Conservation (phyloP, 2,329 filamentous ascomycete genomes). For the Fusarium veterinarium region DNA sequence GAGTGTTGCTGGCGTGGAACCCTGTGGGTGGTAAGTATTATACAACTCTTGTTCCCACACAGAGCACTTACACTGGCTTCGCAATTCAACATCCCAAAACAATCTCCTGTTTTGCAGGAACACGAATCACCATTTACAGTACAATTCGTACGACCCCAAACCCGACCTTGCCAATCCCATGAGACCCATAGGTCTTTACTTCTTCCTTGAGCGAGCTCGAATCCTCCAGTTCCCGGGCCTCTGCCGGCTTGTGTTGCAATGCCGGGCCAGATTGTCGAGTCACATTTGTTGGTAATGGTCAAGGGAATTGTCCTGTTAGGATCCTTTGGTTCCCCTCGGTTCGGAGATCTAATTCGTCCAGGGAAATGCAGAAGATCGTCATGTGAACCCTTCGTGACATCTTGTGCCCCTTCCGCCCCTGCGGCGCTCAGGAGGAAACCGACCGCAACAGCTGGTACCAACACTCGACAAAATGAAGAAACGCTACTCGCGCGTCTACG, state of each 20-base stretch:
- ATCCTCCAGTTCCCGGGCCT: conserved; percentile 75
- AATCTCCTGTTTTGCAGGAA: conserved; percentile 82
- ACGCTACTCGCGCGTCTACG: conserved; percentile 22
- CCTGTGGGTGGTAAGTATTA: conserved; percentile 58
- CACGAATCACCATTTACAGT: conserved; percentile 75
- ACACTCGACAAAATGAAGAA: conserved; percentile 37
- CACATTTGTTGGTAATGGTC: conserved; percentile 77
- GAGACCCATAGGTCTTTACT: conserved; percentile 73
- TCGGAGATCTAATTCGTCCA: conserved; percentile 41
- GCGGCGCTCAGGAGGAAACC: conserved; percentile 34
- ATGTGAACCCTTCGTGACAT: conserved; percentile 41
- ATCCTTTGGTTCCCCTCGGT: conserved; percentile 29
- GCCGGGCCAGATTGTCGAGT: conserved; percentile 79
- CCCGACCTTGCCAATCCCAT: conserved; percentile 80
- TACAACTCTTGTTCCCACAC: neutral
- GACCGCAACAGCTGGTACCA: conserved; percentile 37
- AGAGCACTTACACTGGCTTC: conserved; percentile 69
- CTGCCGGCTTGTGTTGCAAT: conserved; percentile 78
- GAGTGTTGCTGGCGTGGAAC: conserved; percentile 78
- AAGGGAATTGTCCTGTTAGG: conserved; percentile 63
- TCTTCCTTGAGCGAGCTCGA: conserved; percentile 70
- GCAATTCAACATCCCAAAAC: conserved; percentile 76
- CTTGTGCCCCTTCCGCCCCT: conserved; percentile 22
- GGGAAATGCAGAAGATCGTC: conserved; percentile 43
- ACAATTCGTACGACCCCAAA: conserved; percentile 89